Percentiles rank a stretch among this genome's conserved stretches.
Evolutionary conservation across 2,329 filamentous ascomycete species (phyloP).

Genomic region (Fusarium tjaetaba): DNA sequence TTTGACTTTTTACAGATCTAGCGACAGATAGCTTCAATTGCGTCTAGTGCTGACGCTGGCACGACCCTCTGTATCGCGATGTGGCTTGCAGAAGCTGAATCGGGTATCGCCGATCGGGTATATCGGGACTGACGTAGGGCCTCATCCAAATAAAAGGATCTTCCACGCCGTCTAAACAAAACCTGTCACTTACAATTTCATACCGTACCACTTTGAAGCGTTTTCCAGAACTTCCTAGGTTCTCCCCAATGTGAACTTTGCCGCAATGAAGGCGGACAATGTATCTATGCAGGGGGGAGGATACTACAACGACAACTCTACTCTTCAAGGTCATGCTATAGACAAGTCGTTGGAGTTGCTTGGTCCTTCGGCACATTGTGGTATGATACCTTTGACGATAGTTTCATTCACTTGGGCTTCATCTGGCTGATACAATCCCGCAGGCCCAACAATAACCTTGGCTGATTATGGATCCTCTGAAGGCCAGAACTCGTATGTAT

Average conservation of each 20-base stretch:
- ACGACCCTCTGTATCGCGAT: not conserved
- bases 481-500: not conserved
- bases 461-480: not conserved
- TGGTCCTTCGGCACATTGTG: rapidly evolving
- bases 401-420: rapidly evolving
- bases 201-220: rapidly evolving
- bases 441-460: not conserved
- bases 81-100: not conserved
- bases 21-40: not conserved
- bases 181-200: rapidly evolving
- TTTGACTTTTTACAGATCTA: rapidly evolving
- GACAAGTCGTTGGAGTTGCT: not conserved
- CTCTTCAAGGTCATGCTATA: not conserved
- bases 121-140: not conserved
- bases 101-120: not conserved
- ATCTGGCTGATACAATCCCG: rapidly evolving
- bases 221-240: rapidly evolving
- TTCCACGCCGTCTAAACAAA: rapidly evolving
- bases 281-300: not conserved
- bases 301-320: not conserved
- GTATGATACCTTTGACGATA: rapidly evolving
- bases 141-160: not conserved
- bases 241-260: rapidly evolving
- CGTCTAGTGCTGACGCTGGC: not conserved
- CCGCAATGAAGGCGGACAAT: not conserved